These are phyloP conservation scores for Lachnum nothofagi DNA, from an alignment of 2,329 filamentous ascomycete genomes.

Conservation along the genomic window DNA sequence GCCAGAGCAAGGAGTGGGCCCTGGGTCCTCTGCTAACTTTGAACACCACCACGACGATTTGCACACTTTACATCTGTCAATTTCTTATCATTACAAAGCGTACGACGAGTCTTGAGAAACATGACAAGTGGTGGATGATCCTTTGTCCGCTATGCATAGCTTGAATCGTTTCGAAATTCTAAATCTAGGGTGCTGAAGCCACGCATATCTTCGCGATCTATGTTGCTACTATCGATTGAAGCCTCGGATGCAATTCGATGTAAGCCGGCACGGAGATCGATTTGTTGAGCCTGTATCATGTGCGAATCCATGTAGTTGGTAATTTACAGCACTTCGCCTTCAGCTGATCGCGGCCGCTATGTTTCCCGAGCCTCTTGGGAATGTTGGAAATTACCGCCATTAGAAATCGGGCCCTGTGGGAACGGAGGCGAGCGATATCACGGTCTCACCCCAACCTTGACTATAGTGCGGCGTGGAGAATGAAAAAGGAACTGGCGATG, in stretches of 20 bases:
- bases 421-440: not conserved
- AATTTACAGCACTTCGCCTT: not conserved
- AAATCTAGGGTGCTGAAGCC: not conserved
- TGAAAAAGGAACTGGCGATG: not conserved
- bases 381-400: not conserved
- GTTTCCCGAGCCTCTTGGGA: not conserved
- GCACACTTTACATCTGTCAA: not conserved
- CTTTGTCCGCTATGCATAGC: not conserved
- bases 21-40: too few relatives aligned
- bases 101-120: not conserved
- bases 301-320: not conserved
- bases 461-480: not conserved
- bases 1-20: not conserved
- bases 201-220: not conserved
- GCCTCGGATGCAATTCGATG: conserved; percentile 4
- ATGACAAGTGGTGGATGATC: not conserved
- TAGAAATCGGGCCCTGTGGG: not conserved
- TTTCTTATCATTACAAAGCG: not conserved
- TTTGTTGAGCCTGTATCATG: not conserved
- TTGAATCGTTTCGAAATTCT: not conserved
- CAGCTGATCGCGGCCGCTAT: conserved; percentile 2
- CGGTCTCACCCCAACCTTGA: not conserved
- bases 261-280: conserved; percentile 1
- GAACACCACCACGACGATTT: not conserved
- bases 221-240: conserved; percentile 2